Base-by-base conservation (phyloP, 2,329 filamentous ascomycete genomes). In the Magnaporthiopsis rhizophila region DNA sequence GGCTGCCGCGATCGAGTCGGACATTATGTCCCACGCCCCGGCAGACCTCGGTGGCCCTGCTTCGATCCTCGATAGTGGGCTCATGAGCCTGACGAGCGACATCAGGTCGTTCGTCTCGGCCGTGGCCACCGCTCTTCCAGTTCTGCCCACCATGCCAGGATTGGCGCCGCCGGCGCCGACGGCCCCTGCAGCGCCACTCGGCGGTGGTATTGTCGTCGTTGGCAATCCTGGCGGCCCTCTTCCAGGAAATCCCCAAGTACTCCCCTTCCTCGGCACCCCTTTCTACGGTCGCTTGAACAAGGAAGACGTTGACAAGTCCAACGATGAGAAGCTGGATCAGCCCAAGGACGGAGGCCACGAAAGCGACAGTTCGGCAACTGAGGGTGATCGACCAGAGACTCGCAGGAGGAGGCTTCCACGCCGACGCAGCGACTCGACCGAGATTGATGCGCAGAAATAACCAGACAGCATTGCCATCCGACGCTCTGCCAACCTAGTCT, bases 21-120 rank as follows among this genome's bases (percentile, higher is more conserved):
- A 18, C 18, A 59, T 61, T 12, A 32, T 64, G n/a, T 61, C 58
- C 32, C 30, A 30, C 34, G 63, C 50, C 30, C 56, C 59, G 4
- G 61, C 59, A 21, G 59, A 34, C 59, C 56, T 64, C 21, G 53
- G 58, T 5, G 62, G 60, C n/a, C 58, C 62, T 50, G 59, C 63
- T 34, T 38, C 26, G 11, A 60, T 63, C 58, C n/a, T 63, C 13
- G 53, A 30, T 24, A 30, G 24, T 5, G 64, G 61, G 13, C 21
- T 65, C 8, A 63, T 62, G 13, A 63, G 61, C 50, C n/a, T 63
- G 56, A 50, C 53, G 36, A 62, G 64, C 21, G 53, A 64, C 36
- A 34, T 64, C 30, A 30, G 59, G 11, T 65, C 64, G 21, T 45
- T 64, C 12, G 61, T 62, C 53, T 64, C 64, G 2, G 59, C 58